Evolutionary conservation across 257 asterid species (phyloP).

Genomic region (Misopates orontium): DNA sequence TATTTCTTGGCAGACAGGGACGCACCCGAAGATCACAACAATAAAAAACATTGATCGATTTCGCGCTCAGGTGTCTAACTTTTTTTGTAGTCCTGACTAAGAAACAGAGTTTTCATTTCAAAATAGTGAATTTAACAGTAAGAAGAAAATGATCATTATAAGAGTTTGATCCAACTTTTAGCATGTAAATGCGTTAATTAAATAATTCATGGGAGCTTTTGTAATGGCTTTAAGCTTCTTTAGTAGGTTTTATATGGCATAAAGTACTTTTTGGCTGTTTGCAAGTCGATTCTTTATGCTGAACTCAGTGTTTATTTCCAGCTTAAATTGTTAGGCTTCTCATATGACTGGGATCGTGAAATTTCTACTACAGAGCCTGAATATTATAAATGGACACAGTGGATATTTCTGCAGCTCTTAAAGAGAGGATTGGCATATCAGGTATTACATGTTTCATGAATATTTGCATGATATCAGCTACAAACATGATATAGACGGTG

Average conservation of each 20-base stretch:
- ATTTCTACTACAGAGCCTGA: slow-evolving; percentile 95
- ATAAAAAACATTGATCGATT: slow-evolving; percentile 74
- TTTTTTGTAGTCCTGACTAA: too few species aligned
- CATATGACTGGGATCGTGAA: slow-evolving; percentile 99
- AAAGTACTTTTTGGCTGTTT: background rate
- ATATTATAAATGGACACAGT: slow-evolving; percentile 94
- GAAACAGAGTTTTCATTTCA: too few species aligned
- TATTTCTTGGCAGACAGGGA: slow-evolving; percentile 70
- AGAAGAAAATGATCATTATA: background rate
- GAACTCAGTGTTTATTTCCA: slow-evolving; percentile 43
- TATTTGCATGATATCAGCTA: slow-evolving; percentile 4
- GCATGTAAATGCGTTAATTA: too few species aligned
- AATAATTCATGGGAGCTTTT: too few species aligned
- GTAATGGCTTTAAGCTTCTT: slow-evolving; percentile 1
- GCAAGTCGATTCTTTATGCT: slow-evolving; percentile 28
- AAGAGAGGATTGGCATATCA: slow-evolving; percentile 96
- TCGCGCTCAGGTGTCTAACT: slow-evolving; percentile 66
- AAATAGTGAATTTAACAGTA: too few species aligned
- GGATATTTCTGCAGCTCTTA: slow-evolving; percentile 97
- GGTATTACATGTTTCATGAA: slow-evolving; percentile 41
- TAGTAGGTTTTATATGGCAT: background rate
- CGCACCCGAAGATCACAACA: slow-evolving; percentile 89
- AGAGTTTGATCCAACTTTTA: slow-evolving; percentile 13
- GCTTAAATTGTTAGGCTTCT: slow-evolving; percentile 92
- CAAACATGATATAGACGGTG: slow-evolving; percentile 14